phyloP scores from a whole-genome alignment of 305 asterid species.

The Ilex paraguariensis region DNA sequence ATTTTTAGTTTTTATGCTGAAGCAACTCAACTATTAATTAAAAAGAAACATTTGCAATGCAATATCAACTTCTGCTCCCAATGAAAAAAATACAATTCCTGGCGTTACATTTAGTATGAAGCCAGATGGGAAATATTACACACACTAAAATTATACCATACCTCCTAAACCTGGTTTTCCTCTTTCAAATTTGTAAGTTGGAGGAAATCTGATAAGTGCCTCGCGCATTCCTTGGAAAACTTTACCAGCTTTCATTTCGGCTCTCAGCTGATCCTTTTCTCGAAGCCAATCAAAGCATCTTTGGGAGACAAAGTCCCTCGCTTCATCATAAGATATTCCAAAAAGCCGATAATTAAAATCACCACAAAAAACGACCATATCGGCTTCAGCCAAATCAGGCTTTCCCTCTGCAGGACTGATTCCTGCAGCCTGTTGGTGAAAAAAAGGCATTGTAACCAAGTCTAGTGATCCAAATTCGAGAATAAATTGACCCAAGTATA shows the following conservation, averaged over 20 bases:
- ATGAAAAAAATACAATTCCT: too few species aligned
- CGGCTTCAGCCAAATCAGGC: slow-evolving; percentile 94
- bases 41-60: too few species aligned
- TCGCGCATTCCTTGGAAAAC: slow-evolving; percentile 97
- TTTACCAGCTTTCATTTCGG: slow-evolving; percentile 85
- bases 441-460: slow-evolving; percentile 14
- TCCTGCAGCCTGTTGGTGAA: slow-evolving; percentile 34
- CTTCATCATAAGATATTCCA: slow-evolving; percentile 95
- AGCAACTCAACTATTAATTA: not conserved
- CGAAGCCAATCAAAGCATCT: slow-evolving; percentile 98
- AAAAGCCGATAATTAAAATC: slow-evolving; percentile 92
- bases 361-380: slow-evolving; percentile 72
- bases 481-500: not conserved
- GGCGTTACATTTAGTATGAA: too few species aligned
- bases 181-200: slow-evolving; percentile 91
- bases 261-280: slow-evolving; percentile 87
- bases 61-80: too few species aligned
- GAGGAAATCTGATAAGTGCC: slow-evolving; percentile 85
- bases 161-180: slow-evolving; percentile 97
- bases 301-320: slow-evolving; percentile 90
- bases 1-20: not conserved
- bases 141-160: slow-evolving; percentile 14
- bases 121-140: too few species aligned
- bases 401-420: slow-evolving; percentile 61
- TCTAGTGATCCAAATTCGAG: not conserved